Percentiles rank a stretch among this genome's conserved stretches.
These are phyloP conservation scores for Phaeomoniella chlamydospora DNA, from an alignment of 2,329 filamentous ascomycete genomes.

Conservation along the genomic window DNA sequence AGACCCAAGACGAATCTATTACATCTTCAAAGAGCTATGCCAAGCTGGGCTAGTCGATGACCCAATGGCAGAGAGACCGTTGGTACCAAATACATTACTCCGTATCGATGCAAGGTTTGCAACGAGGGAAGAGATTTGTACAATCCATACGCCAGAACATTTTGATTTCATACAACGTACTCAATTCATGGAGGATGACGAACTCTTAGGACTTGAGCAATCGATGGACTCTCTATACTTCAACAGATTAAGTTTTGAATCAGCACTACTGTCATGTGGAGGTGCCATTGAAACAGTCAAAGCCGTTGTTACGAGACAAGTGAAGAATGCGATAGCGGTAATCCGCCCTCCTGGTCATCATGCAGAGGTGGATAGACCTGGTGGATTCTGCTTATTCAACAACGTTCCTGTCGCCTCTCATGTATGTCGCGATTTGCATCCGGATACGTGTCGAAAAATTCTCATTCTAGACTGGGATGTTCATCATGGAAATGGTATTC, in stretches of 20 bases:
- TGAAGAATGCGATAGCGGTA: conserved; percentile 91
- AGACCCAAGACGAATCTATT: conserved; percentile 80
- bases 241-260: conserved; percentile 65
- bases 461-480: conserved; percentile 88
- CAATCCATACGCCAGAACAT: conserved; percentile 65
- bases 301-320: conserved; percentile 65
- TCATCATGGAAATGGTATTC: conserved; percentile 64
- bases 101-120: conserved; percentile 69
- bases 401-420: conserved; percentile 90
- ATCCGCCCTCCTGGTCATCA: conserved; percentile 93
- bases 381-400: conserved; percentile 97
- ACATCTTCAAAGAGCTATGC: conserved; percentile 83
- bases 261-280: conserved; percentile 71
- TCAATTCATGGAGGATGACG: conserved; percentile 19
- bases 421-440: conserved; percentile 70
- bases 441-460: conserved; percentile 70
- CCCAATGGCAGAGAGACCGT: conserved; percentile 30
- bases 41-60: conserved; percentile 62
- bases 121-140: conserved; percentile 62
- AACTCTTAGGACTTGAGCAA: background rate
- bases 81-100: conserved; percentile 36
- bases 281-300: conserved; percentile 93
- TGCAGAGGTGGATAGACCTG: conserved; percentile 69
- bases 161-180: conserved; percentile 60
- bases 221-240: conserved; percentile 64